Conservation (phyloP, 108 stramenopile genomes). For the Conticribra guillardii region DNA sequence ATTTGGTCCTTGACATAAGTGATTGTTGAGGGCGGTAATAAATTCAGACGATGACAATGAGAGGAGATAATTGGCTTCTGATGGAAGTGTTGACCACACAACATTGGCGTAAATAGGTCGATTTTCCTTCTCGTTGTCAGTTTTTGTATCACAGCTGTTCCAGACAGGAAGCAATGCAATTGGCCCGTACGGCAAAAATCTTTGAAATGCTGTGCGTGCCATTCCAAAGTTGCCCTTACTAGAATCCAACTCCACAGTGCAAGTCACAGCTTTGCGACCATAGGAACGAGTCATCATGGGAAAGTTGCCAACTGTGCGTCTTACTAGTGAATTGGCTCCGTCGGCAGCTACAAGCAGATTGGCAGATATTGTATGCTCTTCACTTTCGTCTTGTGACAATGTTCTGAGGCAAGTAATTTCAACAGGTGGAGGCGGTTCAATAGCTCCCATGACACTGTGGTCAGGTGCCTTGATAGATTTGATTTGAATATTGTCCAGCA, state of each 20-base stretch:
- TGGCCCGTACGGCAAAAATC: slow-evolving; percentile 72
- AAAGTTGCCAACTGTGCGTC: slow-evolving; percentile 54
- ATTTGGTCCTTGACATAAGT: slow-evolving; percentile 71
- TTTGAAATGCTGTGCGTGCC: slow-evolving; percentile 72
- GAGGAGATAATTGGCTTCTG: slow-evolving; percentile 55
- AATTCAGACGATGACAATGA: slow-evolving; percentile 41
- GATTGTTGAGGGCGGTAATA: slow-evolving; percentile 57
- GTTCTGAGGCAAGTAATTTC: slow-evolving; percentile 11
- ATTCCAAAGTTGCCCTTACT: slow-evolving; percentile 30
- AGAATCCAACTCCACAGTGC: slow-evolving; percentile 68
- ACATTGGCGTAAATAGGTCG: slow-evolving; percentile 70
- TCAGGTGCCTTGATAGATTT: slow-evolving; percentile 39
- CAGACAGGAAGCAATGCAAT: slow-evolving; percentile 83
- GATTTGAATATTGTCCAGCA: slow-evolving; percentile 39
- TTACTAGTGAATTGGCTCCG: slow-evolving; percentile 78
- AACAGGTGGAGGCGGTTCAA: slow-evolving; percentile 34
- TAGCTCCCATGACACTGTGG: slow-evolving; percentile 24
- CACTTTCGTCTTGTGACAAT: not conserved
- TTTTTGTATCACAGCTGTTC: slow-evolving; percentile 29
- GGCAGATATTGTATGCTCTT: slow-evolving; percentile 26
- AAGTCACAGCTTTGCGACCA: slow-evolving; percentile 75
- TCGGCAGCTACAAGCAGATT: slow-evolving; percentile 80
- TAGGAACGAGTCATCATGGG: slow-evolving; percentile 59
- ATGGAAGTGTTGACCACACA: slow-evolving; percentile 83
- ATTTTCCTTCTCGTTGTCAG: slow-evolving; percentile 1